These are phyloP conservation scores for Penicillium parvum DNA, from an alignment of 495 filamentous ascomycete species.

Conservation along the genomic window DNA sequence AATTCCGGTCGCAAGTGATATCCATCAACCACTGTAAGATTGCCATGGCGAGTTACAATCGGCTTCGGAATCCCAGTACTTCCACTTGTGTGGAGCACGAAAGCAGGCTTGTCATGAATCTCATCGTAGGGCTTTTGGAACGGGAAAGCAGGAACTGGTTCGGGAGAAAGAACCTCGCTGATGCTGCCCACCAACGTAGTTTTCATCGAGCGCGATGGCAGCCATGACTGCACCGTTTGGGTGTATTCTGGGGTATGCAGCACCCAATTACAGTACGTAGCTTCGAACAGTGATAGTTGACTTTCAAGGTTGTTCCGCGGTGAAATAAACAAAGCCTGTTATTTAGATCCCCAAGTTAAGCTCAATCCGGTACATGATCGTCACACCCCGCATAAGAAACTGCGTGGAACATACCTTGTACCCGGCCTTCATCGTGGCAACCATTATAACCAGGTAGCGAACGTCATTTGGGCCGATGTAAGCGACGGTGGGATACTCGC, in stretches of 20 bases:
- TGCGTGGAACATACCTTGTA: no score
- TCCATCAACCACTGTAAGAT: no score
- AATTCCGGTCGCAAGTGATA: no score
- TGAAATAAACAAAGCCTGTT: slow-evolving; percentile 32
- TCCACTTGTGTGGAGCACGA: slow-evolving; percentile 42
- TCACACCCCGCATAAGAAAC: no score
- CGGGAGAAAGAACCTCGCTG: no score
- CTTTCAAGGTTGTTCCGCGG: slow-evolving; percentile 36
- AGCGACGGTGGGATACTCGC: slow-evolving; percentile 26
- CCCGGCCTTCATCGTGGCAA: slow-evolving; percentile 32
- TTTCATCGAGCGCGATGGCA: no score
- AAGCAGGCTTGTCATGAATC: slow-evolving; percentile 22
- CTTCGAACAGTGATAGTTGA: slow-evolving; percentile 33
- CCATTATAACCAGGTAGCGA: slow-evolving; percentile 33
- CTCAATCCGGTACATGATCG: no score
- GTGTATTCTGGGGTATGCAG: no score
- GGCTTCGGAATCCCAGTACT: slow-evolving; percentile 45
- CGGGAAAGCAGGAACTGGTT: slow-evolving; percentile 15
- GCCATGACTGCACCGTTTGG: no score
- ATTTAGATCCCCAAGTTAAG: no score
- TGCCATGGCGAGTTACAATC: slow-evolving; percentile 28
- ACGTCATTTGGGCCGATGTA: slow-evolving; percentile 38
- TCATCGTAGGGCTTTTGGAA: slow-evolving; percentile 31
- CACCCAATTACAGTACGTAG: slow-evolving; percentile 30
- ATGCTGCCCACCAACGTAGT: no score